Base-by-base conservation (phyloP, 2,329 filamentous ascomycete species). In the Acephala macrosclerotiorum region DNA sequence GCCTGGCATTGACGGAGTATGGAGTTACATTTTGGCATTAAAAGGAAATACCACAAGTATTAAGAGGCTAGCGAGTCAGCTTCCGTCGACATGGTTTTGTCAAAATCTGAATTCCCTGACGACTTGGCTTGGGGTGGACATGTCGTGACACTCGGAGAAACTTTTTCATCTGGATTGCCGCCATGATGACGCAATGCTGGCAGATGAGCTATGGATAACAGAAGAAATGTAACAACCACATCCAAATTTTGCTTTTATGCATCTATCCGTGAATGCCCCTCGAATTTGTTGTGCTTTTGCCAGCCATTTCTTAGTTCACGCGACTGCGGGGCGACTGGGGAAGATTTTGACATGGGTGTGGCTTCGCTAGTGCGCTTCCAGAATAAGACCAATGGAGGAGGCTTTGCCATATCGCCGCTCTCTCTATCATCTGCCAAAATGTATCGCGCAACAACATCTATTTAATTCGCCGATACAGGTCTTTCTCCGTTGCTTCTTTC, bases 1-100 rank as follows among this genome's bases (percentile, higher is more conserved):
- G 59, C 55, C 64, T 42, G 16, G 42, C 55, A 36, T 42, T 18
- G n/a, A 47, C 49, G 71, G 73, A 68, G 73, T 73, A 78, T 79
- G 71, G 64, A 66, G 64, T 70, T 67, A 16, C 47, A 61, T 65
- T 59, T 33, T 33, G 60, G 64, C 33, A 64, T 61, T 66, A 66
- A 68, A 67, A 69, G n/a, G 67, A 69, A 66, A 76, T 77, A 77
- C 70, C 75, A 73, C 72, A 72, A 70, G 65, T 58, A 53, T 57
- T n/a, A 61, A n/a, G 45, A 53, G 49, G 57, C 61, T 55, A 36
- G 45, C 36, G 57, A 63, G 61, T 57, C 38, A 45, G 8, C 36
- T 56, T 55, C 7, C 26, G 47, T 25, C 57, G 26, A 53, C 45
- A 49, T 22, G 45, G 14, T 29, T 29, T 18, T 29, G 49, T 29